phyloP scores from a whole-genome alignment of 2,329 filamentous ascomycete species.

The Neospermospora avenae region DNA sequence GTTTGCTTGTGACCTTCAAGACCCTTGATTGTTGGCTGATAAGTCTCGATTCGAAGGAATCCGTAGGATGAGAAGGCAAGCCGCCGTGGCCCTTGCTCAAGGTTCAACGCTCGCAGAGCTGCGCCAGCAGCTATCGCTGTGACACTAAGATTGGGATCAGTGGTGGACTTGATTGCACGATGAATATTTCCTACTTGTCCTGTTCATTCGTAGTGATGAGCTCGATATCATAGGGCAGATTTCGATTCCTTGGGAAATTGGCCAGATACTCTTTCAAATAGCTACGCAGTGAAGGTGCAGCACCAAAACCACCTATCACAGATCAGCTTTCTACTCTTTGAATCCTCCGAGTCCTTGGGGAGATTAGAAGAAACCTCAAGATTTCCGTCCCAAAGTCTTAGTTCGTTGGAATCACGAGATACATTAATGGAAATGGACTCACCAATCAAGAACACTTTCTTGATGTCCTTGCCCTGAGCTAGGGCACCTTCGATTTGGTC shows the following conservation, averaged over 20 bases:
- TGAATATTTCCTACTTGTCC: neutral
- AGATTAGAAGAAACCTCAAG: no score
- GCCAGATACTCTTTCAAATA: conserved; percentile 13
- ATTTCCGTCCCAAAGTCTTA: no score
- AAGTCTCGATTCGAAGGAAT: conserved; percentile 15
- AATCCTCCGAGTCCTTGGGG: no score
- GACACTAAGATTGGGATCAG: conserved; percentile 7
- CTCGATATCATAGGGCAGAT: conserved; percentile 3
- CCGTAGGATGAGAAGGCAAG: conserved; percentile 20
- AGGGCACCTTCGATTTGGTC: conserved; percentile 14
- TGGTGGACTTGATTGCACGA: neutral
- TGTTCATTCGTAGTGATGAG: conserved; percentile 12
- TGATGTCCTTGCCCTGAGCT: conserved; percentile 10
- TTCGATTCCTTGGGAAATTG: neutral
- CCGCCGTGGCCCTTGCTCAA: conserved; percentile 20
- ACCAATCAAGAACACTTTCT: conserved; percentile 27
- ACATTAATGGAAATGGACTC: no score
- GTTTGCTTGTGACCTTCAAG: conserved; percentile 3
- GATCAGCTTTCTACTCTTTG: no score
- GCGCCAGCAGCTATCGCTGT: conserved; percentile 23
- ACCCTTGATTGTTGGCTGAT: conserved; percentile 6
- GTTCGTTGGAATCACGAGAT: no score
- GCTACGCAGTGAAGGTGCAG: conserved; percentile 18
- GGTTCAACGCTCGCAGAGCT: conserved; percentile 20
- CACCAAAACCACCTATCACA: conserved; percentile 18